Conservation (phyloP, 768 basidiomycete genomes). For the Crepidotus variabilis region DNA sequence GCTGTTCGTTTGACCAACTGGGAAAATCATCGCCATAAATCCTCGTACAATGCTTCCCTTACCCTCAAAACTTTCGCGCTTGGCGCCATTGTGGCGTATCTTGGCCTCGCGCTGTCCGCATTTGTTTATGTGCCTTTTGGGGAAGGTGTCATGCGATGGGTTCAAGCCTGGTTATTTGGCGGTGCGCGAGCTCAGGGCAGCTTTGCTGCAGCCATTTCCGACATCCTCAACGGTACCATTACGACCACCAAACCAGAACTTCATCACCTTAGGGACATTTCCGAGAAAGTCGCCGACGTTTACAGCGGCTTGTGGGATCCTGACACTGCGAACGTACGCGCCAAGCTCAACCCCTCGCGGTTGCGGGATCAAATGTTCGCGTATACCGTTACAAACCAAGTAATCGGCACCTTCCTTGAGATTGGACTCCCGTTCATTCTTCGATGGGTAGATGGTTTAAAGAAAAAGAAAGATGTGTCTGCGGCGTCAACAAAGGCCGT, state of each 20-base stretch:
- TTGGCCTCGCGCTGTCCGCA: conserved; percentile 88
- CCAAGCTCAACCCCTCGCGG: conserved; percentile 63
- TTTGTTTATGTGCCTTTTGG: conserved; percentile 96
- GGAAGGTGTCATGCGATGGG: conserved; percentile 68
- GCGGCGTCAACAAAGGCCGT: background rate
- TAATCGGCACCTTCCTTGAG: conserved; percentile 72
- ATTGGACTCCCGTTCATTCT: conserved; percentile 77
- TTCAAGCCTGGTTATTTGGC: conserved; percentile 40
- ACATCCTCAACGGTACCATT: conserved; percentile 28
- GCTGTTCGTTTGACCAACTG: conserved; percentile 73
- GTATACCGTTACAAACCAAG: conserved; percentile 86
- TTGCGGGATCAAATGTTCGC: conserved; percentile 93
- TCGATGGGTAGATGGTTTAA: conserved; percentile 51
- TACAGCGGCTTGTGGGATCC: conserved; percentile 44
- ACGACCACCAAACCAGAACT: conserved; percentile 3
- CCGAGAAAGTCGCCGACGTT: conserved; percentile 10
- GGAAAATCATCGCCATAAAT: conserved; percentile 89
- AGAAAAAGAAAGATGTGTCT: conserved; percentile 30
- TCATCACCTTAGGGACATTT: background rate
- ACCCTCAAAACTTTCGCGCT: conserved; percentile 91
- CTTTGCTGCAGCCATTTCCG: conserved; percentile 17
- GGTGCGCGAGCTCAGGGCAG: conserved; percentile 17
- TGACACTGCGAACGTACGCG: conserved; percentile 43
- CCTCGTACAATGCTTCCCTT: conserved; percentile 71
- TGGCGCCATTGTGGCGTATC: conserved; percentile 85